phyloP scores from a whole-genome alignment of 805 yeast genomes.

The Cyberlindnera euphorbiae region DNA sequence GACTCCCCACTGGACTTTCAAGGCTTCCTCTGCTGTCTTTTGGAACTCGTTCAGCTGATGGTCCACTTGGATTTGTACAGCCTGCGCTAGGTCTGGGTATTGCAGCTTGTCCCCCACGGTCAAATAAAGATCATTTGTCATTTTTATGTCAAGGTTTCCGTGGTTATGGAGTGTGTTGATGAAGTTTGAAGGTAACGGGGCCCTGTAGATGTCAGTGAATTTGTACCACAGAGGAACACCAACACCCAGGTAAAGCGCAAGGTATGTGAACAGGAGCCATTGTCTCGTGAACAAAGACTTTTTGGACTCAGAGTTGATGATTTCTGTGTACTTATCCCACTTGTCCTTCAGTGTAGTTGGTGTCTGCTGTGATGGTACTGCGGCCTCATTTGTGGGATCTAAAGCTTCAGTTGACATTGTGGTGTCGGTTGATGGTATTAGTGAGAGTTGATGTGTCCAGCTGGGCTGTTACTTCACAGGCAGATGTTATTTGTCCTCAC shows the following conservation, averaged over 20 bases:
- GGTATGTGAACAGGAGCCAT: slow-evolving; percentile 19
- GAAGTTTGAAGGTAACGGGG: slow-evolving; percentile 34
- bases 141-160: slow-evolving; percentile 37
- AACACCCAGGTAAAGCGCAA: slow-evolving; percentile 28
- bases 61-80: slow-evolving; percentile 44
- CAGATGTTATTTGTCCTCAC: too few species aligned
- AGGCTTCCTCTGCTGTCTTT: slow-evolving; percentile 19
- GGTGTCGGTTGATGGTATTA: too few species aligned
- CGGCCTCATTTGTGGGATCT: background rate
- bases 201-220: slow-evolving; percentile 37
- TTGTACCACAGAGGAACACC: slow-evolving; percentile 40
- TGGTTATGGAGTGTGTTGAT: slow-evolving; percentile 31
- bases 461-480: too few species aligned
- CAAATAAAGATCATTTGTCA: slow-evolving; percentile 40
- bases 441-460: too few species aligned
- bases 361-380: background rate
- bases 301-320: slow-evolving; percentile 19
- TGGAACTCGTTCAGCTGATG: slow-evolving; percentile 31
- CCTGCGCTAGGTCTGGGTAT: slow-evolving; percentile 65
- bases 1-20: slow-evolving; percentile 32
- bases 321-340: slow-evolving; percentile 2
- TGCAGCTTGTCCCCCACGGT: slow-evolving; percentile 38
- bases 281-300: slow-evolving; percentile 20
- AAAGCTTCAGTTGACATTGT: too few species aligned
- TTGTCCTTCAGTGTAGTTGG: background rate